Percentiles rank a stretch among this genome's conserved stretches.
Conservation (phyloP, 2,329 filamentous ascomycete species). For the Coleophoma crateriformis region DNA sequence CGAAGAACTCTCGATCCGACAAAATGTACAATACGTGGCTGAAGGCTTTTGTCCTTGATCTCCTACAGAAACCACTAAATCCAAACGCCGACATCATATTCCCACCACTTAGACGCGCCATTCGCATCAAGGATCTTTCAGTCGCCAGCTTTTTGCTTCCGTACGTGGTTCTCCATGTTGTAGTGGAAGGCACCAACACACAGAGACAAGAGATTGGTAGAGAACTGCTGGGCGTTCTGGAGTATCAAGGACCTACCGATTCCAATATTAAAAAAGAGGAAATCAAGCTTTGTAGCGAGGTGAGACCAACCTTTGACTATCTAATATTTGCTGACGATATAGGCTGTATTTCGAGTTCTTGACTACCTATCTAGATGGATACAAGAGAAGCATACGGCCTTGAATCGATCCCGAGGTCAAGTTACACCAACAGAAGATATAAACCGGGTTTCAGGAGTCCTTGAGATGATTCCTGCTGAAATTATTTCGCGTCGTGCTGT, state of each 20-base stretch:
- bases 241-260: conserved; percentile 44
- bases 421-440: conserved; percentile 40
- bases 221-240: conserved; percentile 73
- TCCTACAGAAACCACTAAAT: conserved; percentile 73
- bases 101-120: conserved; percentile 72
- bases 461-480: conserved; percentile 64
- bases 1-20: conserved; percentile 42
- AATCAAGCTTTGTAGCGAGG: conserved; percentile 81
- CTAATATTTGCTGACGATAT: conserved; percentile 6
- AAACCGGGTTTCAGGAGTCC: conserved; percentile 63
- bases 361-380: conserved; percentile 92
- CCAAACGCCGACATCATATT: conserved; percentile 74
- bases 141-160: conserved; percentile 87
- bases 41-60: conserved; percentile 70
- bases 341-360: conserved; percentile 84
- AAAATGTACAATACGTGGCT: conserved; percentile 78
- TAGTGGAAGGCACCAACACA: conserved; percentile 63
- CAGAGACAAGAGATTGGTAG: conserved; percentile 60
- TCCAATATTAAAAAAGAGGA: conserved; percentile 64
- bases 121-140: conserved; percentile 78
- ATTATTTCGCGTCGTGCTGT: conserved; percentile 77
- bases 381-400: conserved; percentile 50
- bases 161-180: conserved; percentile 77
- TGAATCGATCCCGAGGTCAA: conserved; percentile 19
- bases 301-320: conserved; percentile 31